phyloP scores from a whole-genome alignment of 108 stramenopile genomes.

The Chaetoceros tenuissimus region DNA sequence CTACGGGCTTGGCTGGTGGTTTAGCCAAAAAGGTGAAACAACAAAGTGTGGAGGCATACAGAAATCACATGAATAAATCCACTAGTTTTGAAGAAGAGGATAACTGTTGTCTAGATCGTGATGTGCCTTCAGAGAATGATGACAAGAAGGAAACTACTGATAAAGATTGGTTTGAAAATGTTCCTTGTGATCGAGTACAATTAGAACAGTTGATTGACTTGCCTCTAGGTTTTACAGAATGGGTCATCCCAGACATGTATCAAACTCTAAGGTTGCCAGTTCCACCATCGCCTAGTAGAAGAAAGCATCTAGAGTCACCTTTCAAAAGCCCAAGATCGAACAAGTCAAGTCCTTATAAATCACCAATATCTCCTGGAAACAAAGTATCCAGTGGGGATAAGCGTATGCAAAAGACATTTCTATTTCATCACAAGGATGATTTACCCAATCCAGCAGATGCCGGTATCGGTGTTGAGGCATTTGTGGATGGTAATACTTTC shows the following conservation, averaged over 20 bases:
- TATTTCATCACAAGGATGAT: conserved; percentile 5
- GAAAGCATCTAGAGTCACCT: not conserved
- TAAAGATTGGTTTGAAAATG: not conserved
- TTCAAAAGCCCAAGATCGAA: conserved; percentile 18
- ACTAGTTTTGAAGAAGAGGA: too few relatives aligned
- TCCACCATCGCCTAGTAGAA: not conserved
- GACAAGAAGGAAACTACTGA: not conserved
- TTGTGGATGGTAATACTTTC: not conserved
- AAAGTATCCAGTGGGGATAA: not conserved
- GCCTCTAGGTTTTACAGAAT: conserved; percentile 57
- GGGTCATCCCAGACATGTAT: conserved; percentile 59
- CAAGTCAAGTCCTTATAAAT: conserved; percentile 4
- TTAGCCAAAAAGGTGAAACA: not conserved
- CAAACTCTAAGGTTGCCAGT: conserved; percentile 31
- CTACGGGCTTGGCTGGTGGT: not conserved
- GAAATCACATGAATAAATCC: not conserved
- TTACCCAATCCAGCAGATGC: not conserved
- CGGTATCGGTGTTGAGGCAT: not conserved
- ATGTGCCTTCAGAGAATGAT: not conserved
- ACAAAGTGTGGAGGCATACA: not conserved
- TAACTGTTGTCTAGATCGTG: not conserved
- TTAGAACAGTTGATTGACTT: conserved; percentile 20
- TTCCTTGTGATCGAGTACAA: not conserved
- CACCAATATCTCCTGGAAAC: not conserved
- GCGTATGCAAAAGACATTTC: not conserved